A percentile compares a stretch with the other conserved stretches of the same genome.
Conservation (phyloP, 2,329 filamentous ascomycete genomes). For the Knoxdaviesia capensis region DNA sequence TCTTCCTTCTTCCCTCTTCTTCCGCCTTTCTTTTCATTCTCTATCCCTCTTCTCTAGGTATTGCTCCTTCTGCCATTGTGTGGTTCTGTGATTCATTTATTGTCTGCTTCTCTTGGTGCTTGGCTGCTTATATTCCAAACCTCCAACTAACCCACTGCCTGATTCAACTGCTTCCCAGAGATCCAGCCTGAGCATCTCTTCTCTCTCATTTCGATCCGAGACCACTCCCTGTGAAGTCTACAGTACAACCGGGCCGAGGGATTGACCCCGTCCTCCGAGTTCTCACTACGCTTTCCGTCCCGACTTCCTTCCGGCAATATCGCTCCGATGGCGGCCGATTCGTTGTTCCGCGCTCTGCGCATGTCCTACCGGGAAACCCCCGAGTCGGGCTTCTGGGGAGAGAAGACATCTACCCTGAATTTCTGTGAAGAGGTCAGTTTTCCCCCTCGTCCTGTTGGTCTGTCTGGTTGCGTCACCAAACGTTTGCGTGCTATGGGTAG, state of each 20-base stretch:
- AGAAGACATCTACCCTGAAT: slow-evolving; percentile 53
- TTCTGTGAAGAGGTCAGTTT: slow-evolving; percentile 61
- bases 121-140: not conserved
- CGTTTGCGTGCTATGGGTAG: too few relatives aligned
- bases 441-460: slow-evolving; percentile 2
- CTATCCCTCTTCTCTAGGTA: not conserved
- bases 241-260: not conserved
- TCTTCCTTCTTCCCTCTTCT: not conserved
- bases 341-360: slow-evolving; percentile 5
- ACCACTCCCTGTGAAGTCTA: not conserved
- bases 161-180: too few relatives aligned
- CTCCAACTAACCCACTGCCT: too few relatives aligned
- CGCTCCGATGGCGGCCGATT: slow-evolving; percentile 3
- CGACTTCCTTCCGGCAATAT: too few relatives aligned
- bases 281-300: too few relatives aligned
- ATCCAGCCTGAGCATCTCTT: not conserved
- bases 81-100: not conserved
- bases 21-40: not conserved
- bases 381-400: slow-evolving; percentile 38
- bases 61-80: not conserved
- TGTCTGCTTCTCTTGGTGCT: not conserved
- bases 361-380: slow-evolving; percentile 24
- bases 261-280: too few relatives aligned
- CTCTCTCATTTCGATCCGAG: not conserved
- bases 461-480: too few relatives aligned